Evolutionary conservation across 257 asterid species (phyloP).

Genomic region (Solanum raphanifolium): DNA sequence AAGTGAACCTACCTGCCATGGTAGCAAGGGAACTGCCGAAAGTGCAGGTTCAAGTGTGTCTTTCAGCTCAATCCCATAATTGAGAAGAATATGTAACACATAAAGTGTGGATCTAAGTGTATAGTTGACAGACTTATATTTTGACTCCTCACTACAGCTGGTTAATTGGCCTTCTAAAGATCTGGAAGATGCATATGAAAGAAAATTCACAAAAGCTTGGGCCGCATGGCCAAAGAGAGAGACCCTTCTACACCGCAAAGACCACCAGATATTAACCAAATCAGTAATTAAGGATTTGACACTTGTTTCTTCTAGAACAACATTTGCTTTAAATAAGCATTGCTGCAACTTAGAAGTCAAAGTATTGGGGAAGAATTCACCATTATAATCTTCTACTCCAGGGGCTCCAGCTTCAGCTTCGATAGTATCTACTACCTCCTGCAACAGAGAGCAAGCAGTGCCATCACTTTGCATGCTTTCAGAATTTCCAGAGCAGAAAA

Average conservation of each 20-base stretch:
- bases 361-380: constrained; percentile 40
- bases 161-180: constrained; percentile 50
- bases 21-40: constrained; percentile 76
- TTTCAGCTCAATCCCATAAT: constrained; percentile 76
- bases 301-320: constrained; percentile 35
- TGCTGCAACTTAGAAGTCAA: constrained; percentile 62
- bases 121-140: constrained; percentile 51
- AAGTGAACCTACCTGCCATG: constrained; percentile 76
- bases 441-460: constrained; percentile 29
- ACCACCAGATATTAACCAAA: constrained; percentile 74
- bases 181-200: constrained; percentile 64
- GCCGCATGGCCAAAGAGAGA: constrained; percentile 92
- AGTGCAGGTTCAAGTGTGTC: constrained; percentile 81
- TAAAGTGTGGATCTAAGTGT: constrained; percentile 76
- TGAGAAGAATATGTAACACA: constrained; percentile 78
- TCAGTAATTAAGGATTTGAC: constrained; percentile 34
- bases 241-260: constrained; percentile 75
- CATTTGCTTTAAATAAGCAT: constrained; percentile 34
- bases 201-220: constrained; percentile 75
- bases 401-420: constrained; percentile 73
- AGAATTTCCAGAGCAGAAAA: constrained; percentile 10
- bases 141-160: constrained; percentile 42
- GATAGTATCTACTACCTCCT: constrained; percentile 45
- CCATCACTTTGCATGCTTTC: constrained; percentile 25
- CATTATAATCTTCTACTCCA: constrained; percentile 57